Base-by-base conservation (phyloP, 2,329 filamentous ascomycete genomes). In the Colletotrichum endophyticum region DNA sequence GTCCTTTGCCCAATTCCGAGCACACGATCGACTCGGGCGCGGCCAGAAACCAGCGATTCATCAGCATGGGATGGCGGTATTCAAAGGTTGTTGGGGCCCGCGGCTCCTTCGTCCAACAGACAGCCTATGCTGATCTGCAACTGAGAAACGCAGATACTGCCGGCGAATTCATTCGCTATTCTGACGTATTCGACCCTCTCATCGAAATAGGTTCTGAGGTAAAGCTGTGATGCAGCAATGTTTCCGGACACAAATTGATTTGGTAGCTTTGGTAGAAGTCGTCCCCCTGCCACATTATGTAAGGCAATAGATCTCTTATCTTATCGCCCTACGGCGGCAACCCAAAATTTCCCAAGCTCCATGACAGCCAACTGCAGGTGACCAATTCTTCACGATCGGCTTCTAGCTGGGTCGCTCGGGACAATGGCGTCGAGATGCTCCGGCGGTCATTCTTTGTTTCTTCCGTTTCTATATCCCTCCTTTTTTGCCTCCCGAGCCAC, bases 401-500 rank as follows among this genome's bases (percentile, higher is more conserved):
- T 30, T 49, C 13, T 8, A 44, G 34, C 44, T 49, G 44, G 44
- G 3, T 49, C n/a, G 11, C n/a, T 49, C 44, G 22, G 62, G 30
- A 44, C 56, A 59, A 89, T 89, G 88, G 83, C 86, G 67, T 82
- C 85, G 30, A 83, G 88, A 72, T 87, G 85, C 78, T 79, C 85
- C 22, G 79, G 84, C 44, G 79, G 82, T 67, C 81, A 84, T 30
- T 81, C 84, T 32, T 79, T 86, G 59, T 84, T 87, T 73, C 83
- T 89, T 5, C 84, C 87, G 5, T 91, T 91, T 78, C 86, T 91
- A 6, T 91, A 91, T 72, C 89, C 89, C 12, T 86, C 86, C 0
- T 79, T 90, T 4, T 86, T 86, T 73, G 82, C 83, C 28, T 75
- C 79, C n/a, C 79, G 66, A 61, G 76, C 80, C 73, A 78, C 81